These are phyloP conservation scores for Mycena epipterygia DNA, from an alignment of 768 basidiomycete genomes.

Conservation along the genomic window DNA sequence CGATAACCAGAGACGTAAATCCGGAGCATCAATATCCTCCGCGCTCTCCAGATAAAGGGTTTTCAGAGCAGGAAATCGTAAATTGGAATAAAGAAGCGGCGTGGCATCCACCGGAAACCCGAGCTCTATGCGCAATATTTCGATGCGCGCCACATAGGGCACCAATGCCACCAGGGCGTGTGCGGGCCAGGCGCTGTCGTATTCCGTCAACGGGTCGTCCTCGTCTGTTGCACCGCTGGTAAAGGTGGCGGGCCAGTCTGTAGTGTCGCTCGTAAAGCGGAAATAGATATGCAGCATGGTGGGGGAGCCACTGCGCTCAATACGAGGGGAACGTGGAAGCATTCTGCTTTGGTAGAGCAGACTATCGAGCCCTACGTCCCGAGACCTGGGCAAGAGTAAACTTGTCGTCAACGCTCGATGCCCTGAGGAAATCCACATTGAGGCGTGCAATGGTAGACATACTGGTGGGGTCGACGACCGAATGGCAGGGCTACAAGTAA, in stretches of 20 bases:
- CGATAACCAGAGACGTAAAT: background rate
- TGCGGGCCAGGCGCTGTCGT: no score
- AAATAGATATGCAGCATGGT: background rate
- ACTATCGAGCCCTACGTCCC: background rate
- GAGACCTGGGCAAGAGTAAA: slow-evolving; percentile 6
- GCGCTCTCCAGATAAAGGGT: background rate
- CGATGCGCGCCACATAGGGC: background rate
- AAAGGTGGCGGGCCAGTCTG: no score
- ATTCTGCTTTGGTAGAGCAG: background rate
- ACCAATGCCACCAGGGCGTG: background rate
- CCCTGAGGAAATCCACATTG: background rate
- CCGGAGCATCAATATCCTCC: no score
- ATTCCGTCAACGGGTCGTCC: no score
- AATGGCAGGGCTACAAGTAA: no score
- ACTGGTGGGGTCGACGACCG: background rate
- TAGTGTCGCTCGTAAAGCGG: background rate
- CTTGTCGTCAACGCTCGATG: background rate
- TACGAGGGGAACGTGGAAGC: background rate
- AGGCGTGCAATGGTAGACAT: background rate
- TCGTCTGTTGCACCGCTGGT: no score
- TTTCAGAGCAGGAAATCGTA: background rate
- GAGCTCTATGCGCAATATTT: background rate
- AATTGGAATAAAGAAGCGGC: background rate
- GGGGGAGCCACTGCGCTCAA: background rate
- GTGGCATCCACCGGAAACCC: no score